Conservation (phyloP, 2,329 filamentous ascomycete genomes). For the Penicillium sp. region DNA sequence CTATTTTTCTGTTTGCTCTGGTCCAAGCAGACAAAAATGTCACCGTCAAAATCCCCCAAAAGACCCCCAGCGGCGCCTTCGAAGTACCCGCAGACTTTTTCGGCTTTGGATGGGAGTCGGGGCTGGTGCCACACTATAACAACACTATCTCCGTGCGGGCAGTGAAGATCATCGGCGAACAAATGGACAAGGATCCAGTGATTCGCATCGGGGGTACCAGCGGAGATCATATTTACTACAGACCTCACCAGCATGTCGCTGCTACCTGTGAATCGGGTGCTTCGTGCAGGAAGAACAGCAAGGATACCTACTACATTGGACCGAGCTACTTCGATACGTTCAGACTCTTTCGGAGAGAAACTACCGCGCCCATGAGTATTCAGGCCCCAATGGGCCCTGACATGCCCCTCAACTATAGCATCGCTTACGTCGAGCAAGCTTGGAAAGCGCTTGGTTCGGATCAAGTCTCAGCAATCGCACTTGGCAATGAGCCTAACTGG, state of each 20-base stretch:
- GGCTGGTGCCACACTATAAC: slow-evolving; percentile 2
- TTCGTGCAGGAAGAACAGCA: slow-evolving; percentile 2
- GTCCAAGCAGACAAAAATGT: no score
- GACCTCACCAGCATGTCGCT: slow-evolving; percentile 2
- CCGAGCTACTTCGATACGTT: slow-evolving; percentile 11
- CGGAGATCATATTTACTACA: slow-evolving; percentile 7
- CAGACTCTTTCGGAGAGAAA: not conserved
- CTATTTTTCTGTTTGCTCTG: no score
- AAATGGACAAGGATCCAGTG: slow-evolving; percentile 11
- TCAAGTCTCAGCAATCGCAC: slow-evolving; percentile 8
- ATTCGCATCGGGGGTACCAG: slow-evolving; percentile 14
- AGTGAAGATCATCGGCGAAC: slow-evolving; percentile 5
- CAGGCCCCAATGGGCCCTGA: slow-evolving; percentile 11
- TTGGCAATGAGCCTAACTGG: slow-evolving; percentile 10
- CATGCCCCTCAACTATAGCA: not conserved
- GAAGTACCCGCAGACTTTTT: slow-evolving; percentile 1
- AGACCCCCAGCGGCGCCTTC: not conserved
- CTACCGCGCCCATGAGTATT: slow-evolving; percentile 6
- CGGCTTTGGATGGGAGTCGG: not conserved
- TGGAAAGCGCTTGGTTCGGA: slow-evolving; percentile 6
- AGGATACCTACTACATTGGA: slow-evolving; percentile 6
- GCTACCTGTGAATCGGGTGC: not conserved
- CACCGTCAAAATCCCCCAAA: not conserved
- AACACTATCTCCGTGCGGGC: slow-evolving; percentile 6
- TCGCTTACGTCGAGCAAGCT: slow-evolving; percentile 7